These are phyloP conservation scores for Neophaeococcomyces mojaviensis DNA, from an alignment of 2,329 filamentous ascomycete genomes.

Conservation along the genomic window DNA sequence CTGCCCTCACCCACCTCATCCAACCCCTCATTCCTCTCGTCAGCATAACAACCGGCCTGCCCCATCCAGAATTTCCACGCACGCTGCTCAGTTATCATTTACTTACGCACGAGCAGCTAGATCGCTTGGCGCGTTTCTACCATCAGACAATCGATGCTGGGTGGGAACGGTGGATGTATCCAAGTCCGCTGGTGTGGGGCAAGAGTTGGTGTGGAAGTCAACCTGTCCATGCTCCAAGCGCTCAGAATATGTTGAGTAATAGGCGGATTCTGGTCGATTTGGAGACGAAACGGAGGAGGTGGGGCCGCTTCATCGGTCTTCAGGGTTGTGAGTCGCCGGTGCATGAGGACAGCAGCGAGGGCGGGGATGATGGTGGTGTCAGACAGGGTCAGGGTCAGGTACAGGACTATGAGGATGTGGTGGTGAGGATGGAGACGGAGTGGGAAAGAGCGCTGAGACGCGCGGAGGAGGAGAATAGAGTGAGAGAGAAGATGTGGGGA, in stretches of 20 bases:
- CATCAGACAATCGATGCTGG: constrained; percentile 35
- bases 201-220: constrained; percentile 2
- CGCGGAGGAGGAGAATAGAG: constrained; percentile 22
- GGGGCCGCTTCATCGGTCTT: constrained; percentile 38
- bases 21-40: constrained; percentile 31
- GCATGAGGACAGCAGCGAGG: constrained; percentile 8
- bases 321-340: constrained; percentile 29
- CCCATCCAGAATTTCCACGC: constrained; percentile 33
- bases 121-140: constrained; percentile 35
- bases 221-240: neutral
- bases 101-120: constrained; percentile 33
- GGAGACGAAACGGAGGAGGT: constrained; percentile 33
- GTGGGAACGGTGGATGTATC: constrained; percentile 29
- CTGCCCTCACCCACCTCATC: constrained; percentile 25
- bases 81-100: constrained; percentile 34
- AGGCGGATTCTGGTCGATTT: constrained; percentile 24
- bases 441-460: constrained; percentile 26
- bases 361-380: constrained; percentile 7
- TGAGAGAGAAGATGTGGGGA: constrained; percentile 22
- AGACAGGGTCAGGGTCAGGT: constrained; percentile 10
- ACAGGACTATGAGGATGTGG: constrained; percentile 24
- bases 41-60: constrained; percentile 28
- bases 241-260: neutral
- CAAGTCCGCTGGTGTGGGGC: constrained; percentile 21
- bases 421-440: constrained; percentile 24